A percentile compares a stretch with the other conserved stretches of the same genome.
These are phyloP conservation scores for Spathaspora jeffriesii DNA, from an alignment of 1,139 yeast species.

Conservation along the genomic window DNA sequence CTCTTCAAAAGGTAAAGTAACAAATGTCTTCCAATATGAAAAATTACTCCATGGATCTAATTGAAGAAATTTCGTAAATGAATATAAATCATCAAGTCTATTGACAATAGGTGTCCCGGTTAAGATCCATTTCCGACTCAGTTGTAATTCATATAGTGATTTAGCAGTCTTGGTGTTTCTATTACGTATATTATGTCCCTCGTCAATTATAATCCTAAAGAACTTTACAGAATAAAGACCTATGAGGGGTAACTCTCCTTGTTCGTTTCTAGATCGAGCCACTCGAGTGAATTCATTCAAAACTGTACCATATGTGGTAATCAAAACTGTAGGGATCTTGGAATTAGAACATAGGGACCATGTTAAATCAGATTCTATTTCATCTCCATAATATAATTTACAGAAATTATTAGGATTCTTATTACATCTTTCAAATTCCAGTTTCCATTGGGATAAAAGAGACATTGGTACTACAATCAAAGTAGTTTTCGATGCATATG, in stretches of 20 bases:
- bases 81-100: constrained; percentile 81
- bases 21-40: constrained; percentile 86
- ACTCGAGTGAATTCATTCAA: constrained; percentile 65
- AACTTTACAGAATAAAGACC: constrained; percentile 78
- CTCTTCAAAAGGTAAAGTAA: constrained; percentile 80
- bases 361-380: constrained; percentile 48
- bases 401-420: constrained; percentile 43
- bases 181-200: constrained; percentile 89
- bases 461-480: constrained; percentile 92
- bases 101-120: constrained; percentile 97
- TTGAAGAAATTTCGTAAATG: constrained; percentile 71
- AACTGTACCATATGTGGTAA: constrained; percentile 90
- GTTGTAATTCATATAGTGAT: constrained; percentile 66
- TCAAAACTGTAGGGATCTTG: constrained; percentile 66
- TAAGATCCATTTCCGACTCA: constrained; percentile 78
- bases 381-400: constrained; percentile 75
- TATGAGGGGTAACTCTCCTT: constrained; percentile 31
- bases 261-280: constrained; percentile 27
- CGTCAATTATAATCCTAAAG: constrained; percentile 83
- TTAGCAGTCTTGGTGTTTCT: constrained; percentile 79
- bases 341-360: constrained; percentile 36
- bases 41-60: constrained; percentile 91
- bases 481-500: constrained; percentile 72
- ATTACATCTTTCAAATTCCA: constrained; percentile 68
- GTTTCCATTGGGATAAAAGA: constrained; percentile 86